Evolutionary conservation across 495 filamentous ascomycete species (phyloP), one percentile per base, ranked within the genome.

Genomic region (Neurospora sp.): DNA sequence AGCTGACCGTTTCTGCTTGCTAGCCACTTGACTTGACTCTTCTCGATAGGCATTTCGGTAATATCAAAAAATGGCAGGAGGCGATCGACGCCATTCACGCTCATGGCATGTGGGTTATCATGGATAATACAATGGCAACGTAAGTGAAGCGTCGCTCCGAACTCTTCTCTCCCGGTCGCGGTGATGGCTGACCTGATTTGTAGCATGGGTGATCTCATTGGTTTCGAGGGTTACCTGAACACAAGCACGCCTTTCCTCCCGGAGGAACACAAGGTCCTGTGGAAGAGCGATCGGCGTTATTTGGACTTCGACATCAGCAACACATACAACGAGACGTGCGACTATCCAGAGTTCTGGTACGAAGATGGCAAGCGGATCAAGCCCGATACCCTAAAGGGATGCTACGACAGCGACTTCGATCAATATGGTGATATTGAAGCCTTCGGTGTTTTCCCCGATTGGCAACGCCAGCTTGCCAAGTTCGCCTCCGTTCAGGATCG

Each of bases 401-500:
- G 91, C 79, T 90, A 88, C 76, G 79, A 92, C 78, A 91, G 90
- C 76, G 91, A 93, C 39, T 92, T 92, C 74, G 91, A 92, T 71
- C 85, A 91, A 79, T 92, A 90, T 72, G 90, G 90, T 54, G 90
- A 92, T 75, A 88, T 87, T 35, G 89, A 90, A 77, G 88, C 90
- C 16, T 92, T 92, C 74, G 90, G 90, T 72, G 88, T 89, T 37
- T 91, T 84, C 71, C 89, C 89, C 2, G 90, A 92, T 75, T 93
- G 89, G 87, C 82, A 91, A 76, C 79, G 81, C 14, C 87, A 93
- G 80, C 82, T 93, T 59, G 86, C 90, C 16, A 93, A 92, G 75
- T 93, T 93, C 78, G 89, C 90, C 39, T 91, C 87, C 42, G 91
- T 92, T 5, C 91, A 93, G 79, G 91, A 93, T 77, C 90, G 91